A percentile compares a stretch with the other conserved stretches of the same genome.
phyloP scores from a whole-genome alignment of 208 protist species.

The Trypanosoma avium region DNA sequence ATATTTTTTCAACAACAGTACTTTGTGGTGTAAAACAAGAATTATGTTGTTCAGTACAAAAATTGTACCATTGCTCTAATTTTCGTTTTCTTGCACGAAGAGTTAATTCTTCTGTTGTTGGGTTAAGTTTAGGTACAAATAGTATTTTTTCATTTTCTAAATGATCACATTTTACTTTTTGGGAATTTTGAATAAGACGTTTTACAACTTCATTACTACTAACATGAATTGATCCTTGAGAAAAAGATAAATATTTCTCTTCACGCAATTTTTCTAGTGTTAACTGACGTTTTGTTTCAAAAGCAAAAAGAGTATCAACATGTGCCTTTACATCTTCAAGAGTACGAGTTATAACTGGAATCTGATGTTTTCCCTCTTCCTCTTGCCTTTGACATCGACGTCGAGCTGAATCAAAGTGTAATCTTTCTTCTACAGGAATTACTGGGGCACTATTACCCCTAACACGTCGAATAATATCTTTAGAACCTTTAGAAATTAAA shows the following conservation, averaged over 20 bases:
- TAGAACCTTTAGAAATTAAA: conserved; percentile 43
- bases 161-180: background rate
- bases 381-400: conserved; percentile 25
- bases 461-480: conserved; percentile 39
- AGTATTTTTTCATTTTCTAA: background rate
- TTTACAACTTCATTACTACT: conserved; percentile 38
- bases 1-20: conserved; percentile 19
- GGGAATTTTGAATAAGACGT: conserved; percentile 31
- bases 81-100: conserved; percentile 11
- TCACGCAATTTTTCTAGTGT: conserved; percentile 45
- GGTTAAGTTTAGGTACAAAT: conserved; percentile 22
- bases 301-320: conserved; percentile 48
- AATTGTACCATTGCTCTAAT: conserved; percentile 25
- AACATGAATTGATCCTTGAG: conserved; percentile 29
- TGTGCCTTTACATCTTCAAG: conserved; percentile 44
- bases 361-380: background rate
- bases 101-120: conserved; percentile 9
- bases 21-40: background rate
- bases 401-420: conserved; percentile 42
- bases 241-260: conserved; percentile 10
- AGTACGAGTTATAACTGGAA: conserved; percentile 14
- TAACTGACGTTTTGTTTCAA: conserved; percentile 38
- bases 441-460: conserved; percentile 26
- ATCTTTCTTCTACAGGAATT: conserved; percentile 41
- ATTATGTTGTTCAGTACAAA: background rate